These are phyloP conservation scores for Amanita phalloides DNA, from an alignment of 768 basidiomycete genomes.

Conservation along the genomic window DNA sequence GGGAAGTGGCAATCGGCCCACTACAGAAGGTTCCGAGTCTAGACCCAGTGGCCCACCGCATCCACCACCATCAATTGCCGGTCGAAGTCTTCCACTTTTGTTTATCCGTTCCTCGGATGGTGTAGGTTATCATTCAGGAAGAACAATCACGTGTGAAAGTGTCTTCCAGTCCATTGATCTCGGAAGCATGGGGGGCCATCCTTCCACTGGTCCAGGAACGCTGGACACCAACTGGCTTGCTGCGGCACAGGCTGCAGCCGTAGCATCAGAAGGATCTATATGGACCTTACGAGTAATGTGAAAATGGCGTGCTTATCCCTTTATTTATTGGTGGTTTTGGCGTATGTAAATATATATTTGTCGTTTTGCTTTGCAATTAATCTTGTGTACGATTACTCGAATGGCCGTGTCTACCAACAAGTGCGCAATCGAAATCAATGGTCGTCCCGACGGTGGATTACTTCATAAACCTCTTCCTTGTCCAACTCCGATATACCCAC, in stretches of 20 bases:
- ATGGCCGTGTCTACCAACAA: constrained; percentile 9
- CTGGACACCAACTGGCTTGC: constrained; percentile 64
- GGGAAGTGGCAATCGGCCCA: constrained; percentile 24
- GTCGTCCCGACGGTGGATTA: constrained; percentile 37
- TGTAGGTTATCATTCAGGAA: constrained; percentile 84
- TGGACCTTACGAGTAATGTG: constrained; percentile 80
- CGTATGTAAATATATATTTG: constrained; percentile 17
- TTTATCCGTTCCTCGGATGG: constrained; percentile 78
- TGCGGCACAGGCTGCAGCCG: constrained; percentile 58
- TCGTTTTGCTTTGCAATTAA: constrained; percentile 29
- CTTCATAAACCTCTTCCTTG: constrained; percentile 47
- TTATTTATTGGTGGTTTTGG: constrained; percentile 15
- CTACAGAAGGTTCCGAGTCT: constrained; percentile 16
- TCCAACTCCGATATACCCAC: constrained; percentile 53
- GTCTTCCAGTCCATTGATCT: constrained; percentile 65
- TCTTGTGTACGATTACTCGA: not conserved
- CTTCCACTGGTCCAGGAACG: constrained; percentile 32
- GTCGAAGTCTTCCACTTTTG: constrained; percentile 64
- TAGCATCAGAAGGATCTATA: constrained; percentile 50
- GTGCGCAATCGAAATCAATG: constrained; percentile 7
- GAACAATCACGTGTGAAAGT: constrained; percentile 76
- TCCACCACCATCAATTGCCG: constrained; percentile 44
- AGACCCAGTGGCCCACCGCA: constrained; percentile 14
- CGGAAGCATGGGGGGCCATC: constrained; percentile 34
- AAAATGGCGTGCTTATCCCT: constrained; percentile 13